These are phyloP conservation scores for Umbelopsis ramanniana DNA, from an alignment of 192 early-diverging fungal species.

Conservation along the genomic window DNA sequence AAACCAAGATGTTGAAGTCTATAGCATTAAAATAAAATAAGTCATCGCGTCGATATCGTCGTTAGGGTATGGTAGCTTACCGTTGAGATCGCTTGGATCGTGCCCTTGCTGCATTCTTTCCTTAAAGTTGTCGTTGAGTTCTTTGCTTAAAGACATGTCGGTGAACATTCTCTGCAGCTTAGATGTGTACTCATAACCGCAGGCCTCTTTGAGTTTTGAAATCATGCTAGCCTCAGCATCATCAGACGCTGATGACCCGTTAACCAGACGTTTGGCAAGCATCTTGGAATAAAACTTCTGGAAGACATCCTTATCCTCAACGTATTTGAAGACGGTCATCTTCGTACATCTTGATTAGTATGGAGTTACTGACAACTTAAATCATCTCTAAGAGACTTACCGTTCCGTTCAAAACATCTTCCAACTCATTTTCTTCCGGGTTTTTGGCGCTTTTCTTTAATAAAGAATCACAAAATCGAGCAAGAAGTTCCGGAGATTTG, in stretches of 20 bases:
- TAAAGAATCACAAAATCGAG: constrained; percentile 88
- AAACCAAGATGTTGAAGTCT: constrained; percentile 88
- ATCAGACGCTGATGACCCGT: constrained; percentile 85
- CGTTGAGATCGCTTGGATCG: constrained; percentile 27
- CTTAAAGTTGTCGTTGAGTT: constrained; percentile 86
- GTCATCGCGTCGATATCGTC: too few relatives aligned
- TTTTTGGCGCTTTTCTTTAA: constrained; percentile 84
- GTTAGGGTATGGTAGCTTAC: constrained; percentile 10
- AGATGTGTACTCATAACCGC: constrained; percentile 93
- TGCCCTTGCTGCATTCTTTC: constrained; percentile 53
- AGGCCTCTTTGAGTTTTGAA: constrained; percentile 86
- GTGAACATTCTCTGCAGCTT: constrained; percentile 97
- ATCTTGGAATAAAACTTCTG: constrained; percentile 96
- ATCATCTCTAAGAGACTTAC: constrained; percentile 41
- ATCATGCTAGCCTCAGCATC: constrained; percentile 97
- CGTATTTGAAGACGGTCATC: constrained; percentile 96
- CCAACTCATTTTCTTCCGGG: constrained; percentile 73
- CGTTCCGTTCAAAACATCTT: constrained; percentile 64
- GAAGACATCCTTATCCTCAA: constrained; percentile 98
- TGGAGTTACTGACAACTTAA: not conserved
- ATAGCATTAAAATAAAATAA: constrained; percentile 20
- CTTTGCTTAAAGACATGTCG: constrained; percentile 91
- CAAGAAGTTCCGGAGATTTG: constrained; percentile 88
- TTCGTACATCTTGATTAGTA: constrained; percentile 26
- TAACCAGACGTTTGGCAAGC: constrained; percentile 92